Evolutionary conservation across 768 basidiomycete genomes (phyloP), one percentile per base, ranked within the genome.

Genomic region (Pluteus cervinus): DNA sequence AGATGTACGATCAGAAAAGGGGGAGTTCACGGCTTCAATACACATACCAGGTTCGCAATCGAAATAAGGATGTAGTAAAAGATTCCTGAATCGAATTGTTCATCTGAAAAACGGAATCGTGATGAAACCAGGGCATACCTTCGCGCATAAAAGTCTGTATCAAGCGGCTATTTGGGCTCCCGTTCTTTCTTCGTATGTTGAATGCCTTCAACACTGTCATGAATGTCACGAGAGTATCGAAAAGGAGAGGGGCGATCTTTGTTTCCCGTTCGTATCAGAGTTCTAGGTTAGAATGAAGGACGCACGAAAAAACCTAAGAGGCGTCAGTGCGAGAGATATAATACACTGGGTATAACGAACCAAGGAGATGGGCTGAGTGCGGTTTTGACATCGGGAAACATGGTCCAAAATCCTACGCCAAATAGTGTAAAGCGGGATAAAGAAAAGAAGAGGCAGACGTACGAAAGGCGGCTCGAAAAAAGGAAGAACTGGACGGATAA

Each of bases 51-150:
- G 62, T 89, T 89, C 33, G 86, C 86, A 35, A 87, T 76, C n/a
- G 86, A 87, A 53, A 89, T 88, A 46, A 89, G 58, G 42, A 89
- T 71, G 52, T 86, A 89, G 52, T 88, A 89, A 56, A 87, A 88
- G 43, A 88, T 78, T 44, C 86, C 83, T 81, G 48, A 32, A 37
- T 6, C 16, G 26, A 14, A 48, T 33, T 18, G 18, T 28, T 21
- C 36, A 8, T 17, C 28, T 29, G 32, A 33, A 33, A 37, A 20
- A 44, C 10, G 30, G 21, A 23, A 26, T 26, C 15, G 21, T 15
- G 24, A 15, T 32, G 25, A 33, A 30, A 47, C 56, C n/a, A n/a
- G n/a, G n/a, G n/a, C n/a, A 24, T 50, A 79, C 82, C 86, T 68
- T 88, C 86, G 36, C 83, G 81, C 47, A 88, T 67, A 58, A 88